Conservation (phyloP, 768 basidiomycete species). For the Gautieria morchelliformis region DNA sequence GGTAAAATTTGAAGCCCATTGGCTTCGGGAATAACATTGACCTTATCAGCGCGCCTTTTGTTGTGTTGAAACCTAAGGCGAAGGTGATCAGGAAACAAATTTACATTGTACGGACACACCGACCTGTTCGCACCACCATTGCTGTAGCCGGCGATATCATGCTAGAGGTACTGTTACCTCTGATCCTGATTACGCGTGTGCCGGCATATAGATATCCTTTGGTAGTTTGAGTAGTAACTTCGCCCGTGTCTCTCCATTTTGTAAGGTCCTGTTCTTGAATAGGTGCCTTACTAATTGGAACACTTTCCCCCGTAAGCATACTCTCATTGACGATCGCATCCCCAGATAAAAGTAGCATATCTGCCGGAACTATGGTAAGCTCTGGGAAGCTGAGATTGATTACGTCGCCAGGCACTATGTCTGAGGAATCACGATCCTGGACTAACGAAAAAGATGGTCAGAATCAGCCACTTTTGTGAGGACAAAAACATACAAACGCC, state of each 20-base stretch:
- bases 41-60: slow-evolving; percentile 89
- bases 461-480: not conserved
- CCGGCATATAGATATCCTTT: slow-evolving; percentile 87
- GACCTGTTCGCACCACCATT: slow-evolving; percentile 80
- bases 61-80: slow-evolving; percentile 71
- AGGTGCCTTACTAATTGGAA: slow-evolving; percentile 88
- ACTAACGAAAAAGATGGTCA: slow-evolving; percentile 33
- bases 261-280: slow-evolving; percentile 69
- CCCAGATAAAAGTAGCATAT: slow-evolving; percentile 86
- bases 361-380: slow-evolving; percentile 73
- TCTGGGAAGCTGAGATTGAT: slow-evolving; percentile 77
- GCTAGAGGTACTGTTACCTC: slow-evolving; percentile 47
- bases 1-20: slow-evolving; percentile 98
- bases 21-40: slow-evolving; percentile 99
- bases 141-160: slow-evolving; percentile 59
- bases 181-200: slow-evolving; percentile 81
- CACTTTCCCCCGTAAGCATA: slow-evolving; percentile 98
- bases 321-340: slow-evolving; percentile 98
- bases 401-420: slow-evolving; percentile 87
- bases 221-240: slow-evolving; percentile 49
- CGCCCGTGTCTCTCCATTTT: slow-evolving; percentile 59
- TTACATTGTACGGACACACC: slow-evolving; percentile 9
- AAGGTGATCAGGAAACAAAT: slow-evolving; percentile 16
- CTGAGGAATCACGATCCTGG: slow-evolving; percentile 59
- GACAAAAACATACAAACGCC: slow-evolving; percentile 49